Conservation (phyloP, 371 early-diverging fungal species). For the Haplosporangium sp. region DNA sequence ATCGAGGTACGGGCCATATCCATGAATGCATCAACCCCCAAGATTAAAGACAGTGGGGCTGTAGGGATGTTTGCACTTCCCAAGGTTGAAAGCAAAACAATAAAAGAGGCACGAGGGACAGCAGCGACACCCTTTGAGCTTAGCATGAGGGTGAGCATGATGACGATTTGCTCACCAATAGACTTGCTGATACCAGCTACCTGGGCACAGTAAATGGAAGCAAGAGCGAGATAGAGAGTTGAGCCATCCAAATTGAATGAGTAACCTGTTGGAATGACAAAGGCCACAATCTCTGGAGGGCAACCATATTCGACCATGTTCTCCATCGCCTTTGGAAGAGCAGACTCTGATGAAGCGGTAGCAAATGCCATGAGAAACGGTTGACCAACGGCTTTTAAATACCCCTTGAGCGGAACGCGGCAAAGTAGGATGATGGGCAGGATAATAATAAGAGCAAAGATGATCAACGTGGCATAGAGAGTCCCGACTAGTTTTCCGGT, state of each 20-base stretch:
- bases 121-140: constrained; percentile 88
- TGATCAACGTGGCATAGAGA: constrained; percentile 70
- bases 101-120: constrained; percentile 80
- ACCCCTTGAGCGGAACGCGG: constrained; percentile 68
- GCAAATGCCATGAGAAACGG: constrained; percentile 87
- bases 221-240: constrained; percentile 79
- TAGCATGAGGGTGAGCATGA: constrained; percentile 81
- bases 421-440: constrained; percentile 74
- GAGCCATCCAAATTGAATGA: constrained; percentile 89
- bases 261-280: constrained; percentile 86
- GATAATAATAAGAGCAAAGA: constrained; percentile 71
- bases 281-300: constrained; percentile 75
- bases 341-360: constrained; percentile 88
- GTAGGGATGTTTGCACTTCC: constrained; percentile 67
- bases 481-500: constrained; percentile 80
- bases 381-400: constrained; percentile 65
- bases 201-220: constrained; percentile 75
- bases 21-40: constrained; percentile 83
- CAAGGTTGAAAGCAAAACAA: constrained; percentile 70
- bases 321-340: constrained; percentile 82
- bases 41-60: constrained; percentile 69
- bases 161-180: constrained; percentile 73
- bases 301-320: constrained; percentile 81
- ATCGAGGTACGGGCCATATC: constrained; percentile 85
- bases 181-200: constrained; percentile 70